Conservation (phyloP, 306 rosid genomes). For the Sicyos edulis region DNA sequence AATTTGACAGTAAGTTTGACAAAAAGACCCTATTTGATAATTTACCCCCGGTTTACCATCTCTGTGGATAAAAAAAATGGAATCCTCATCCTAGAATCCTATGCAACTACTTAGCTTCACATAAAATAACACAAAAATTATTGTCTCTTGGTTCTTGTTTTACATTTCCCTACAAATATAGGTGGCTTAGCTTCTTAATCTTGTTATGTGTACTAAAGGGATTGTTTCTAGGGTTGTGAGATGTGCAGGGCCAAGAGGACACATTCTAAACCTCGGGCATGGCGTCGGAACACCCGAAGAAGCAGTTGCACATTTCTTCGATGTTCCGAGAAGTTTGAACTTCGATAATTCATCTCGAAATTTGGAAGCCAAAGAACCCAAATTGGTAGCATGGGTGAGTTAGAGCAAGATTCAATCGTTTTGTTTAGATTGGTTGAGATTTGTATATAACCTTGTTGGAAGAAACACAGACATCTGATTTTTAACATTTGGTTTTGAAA, state of each 20-base stretch:
- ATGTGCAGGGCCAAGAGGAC: constrained; percentile 80
- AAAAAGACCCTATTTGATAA: background rate
- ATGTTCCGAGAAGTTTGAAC: constrained; percentile 75
- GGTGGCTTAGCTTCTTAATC: background rate
- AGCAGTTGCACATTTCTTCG: constrained; percentile 95
- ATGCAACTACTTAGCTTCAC: background rate
- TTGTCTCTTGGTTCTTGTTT: background rate
- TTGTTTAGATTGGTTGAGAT: constrained; percentile 13
- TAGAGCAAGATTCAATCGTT: background rate
- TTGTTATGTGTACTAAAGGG: background rate
- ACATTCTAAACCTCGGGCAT: constrained; percentile 91
- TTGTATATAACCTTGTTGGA: constrained; percentile 3
- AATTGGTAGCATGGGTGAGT: constrained; percentile 37
- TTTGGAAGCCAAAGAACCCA: constrained; percentile 38
- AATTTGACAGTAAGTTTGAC: no score
- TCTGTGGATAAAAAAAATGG: background rate
- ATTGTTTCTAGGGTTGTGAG: constrained; percentile 68
- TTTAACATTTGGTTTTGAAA: background rate
- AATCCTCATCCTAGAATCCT: constrained; percentile 5
- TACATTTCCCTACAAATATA: background rate
- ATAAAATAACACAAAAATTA: background rate
- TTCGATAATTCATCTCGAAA: constrained; percentile 46
- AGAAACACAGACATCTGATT: background rate
- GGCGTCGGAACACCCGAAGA: constrained; percentile 97
- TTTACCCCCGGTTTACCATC: background rate